Evolutionary conservation across 306 rosid genomes (phyloP).

Genomic region (Vigna hirtella): DNA sequence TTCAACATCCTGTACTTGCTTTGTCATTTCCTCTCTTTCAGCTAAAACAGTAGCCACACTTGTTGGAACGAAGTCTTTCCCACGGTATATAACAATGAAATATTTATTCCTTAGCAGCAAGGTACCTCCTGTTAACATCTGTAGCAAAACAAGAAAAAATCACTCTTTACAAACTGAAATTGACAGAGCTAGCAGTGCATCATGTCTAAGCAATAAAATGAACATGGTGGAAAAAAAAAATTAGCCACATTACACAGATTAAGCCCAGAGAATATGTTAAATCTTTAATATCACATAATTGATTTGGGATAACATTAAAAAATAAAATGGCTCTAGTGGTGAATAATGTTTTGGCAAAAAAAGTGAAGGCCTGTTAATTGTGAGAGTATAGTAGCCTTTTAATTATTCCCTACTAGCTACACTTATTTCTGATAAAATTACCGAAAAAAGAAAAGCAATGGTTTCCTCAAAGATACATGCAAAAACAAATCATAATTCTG

Average conservation of each 20-base stretch:
- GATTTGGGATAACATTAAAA: constrained; percentile 10
- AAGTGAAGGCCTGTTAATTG: neutral
- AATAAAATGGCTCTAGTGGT: neutral
- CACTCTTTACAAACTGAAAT: constrained; percentile 15
- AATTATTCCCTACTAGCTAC: constrained; percentile 28
- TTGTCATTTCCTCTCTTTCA: constrained; percentile 87
- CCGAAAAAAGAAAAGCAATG: constrained; percentile 8
- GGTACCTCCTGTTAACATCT: constrained; percentile 92
- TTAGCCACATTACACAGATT: constrained; percentile 13
- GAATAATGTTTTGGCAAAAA: neutral
- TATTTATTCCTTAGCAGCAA: constrained; percentile 90
- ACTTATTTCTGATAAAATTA: constrained; percentile 30
- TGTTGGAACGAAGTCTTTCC: constrained; percentile 94
- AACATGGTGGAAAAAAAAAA: neutral
- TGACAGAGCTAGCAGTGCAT: constrained; percentile 27
- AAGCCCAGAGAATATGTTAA: constrained; percentile 9
- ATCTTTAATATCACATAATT: neutral
- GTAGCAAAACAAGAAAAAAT: constrained; percentile 48
- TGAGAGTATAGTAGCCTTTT: neutral
- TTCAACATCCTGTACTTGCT: constrained; percentile 89
- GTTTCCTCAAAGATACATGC: neutral
- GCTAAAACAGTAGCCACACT: constrained; percentile 80
- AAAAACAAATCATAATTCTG: neutral
- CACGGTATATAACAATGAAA: constrained; percentile 90
- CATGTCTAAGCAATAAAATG: constrained; percentile 29